phyloP scores from a whole-genome alignment of 2,329 filamentous ascomycete genomes.

The Sporothrix schenckii region DNA sequence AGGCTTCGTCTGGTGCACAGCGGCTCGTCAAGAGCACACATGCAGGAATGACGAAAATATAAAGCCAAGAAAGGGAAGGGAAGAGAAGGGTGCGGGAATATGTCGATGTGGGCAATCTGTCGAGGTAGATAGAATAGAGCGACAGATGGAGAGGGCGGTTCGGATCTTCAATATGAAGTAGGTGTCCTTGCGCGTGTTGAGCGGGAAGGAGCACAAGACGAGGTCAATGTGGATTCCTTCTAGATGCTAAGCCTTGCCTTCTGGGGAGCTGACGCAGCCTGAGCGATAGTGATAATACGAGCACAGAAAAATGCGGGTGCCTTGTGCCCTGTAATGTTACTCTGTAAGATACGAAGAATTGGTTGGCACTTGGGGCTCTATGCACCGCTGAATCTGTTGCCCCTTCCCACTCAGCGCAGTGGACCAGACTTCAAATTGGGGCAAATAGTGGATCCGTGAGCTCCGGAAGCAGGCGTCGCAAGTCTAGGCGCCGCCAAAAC shows the following conservation, averaged over 20 bases:
- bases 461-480: slow-evolving; percentile 14
- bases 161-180: slow-evolving; percentile 20
- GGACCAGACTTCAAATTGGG: background rate
- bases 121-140: background rate
- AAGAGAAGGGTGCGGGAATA: background rate
- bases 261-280: slow-evolving; percentile 20
- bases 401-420: slow-evolving; percentile 8
- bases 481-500: background rate
- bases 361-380: background rate
- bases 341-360: too few relatives aligned
- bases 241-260: slow-evolving; percentile 10
- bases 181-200: slow-evolving; percentile 29
- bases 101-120: background rate
- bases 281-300: slow-evolving; percentile 5
- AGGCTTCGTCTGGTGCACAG: slow-evolving; percentile 3
- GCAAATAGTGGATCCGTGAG: background rate
- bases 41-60: background rate
- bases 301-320: background rate
- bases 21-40: slow-evolving; percentile 15
- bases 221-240: slow-evolving; percentile 1
- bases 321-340: background rate
- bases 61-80: background rate
- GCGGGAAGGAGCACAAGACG: slow-evolving; percentile 16
- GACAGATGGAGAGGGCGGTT: slow-evolving; percentile 8
- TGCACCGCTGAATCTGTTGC: background rate